Evolutionary conservation across 371 early-diverging fungal species (phyloP).

Genomic region (Saksenaea oblongispora): DNA sequence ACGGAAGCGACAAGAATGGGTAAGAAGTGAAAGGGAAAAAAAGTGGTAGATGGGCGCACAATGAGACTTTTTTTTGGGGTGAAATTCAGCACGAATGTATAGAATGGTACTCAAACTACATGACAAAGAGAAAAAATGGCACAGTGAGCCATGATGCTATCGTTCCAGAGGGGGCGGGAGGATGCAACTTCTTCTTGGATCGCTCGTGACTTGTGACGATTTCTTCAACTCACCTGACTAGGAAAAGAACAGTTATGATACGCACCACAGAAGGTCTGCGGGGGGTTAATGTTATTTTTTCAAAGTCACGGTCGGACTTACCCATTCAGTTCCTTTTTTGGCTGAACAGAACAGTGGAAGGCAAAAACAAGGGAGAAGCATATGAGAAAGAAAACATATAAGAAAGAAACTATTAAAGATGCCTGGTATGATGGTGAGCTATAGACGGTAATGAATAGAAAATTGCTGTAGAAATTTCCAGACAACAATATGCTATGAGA

Average conservation of each 20-base stretch:
- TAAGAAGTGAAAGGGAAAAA: not conserved
- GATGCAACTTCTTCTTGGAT: not conserved
- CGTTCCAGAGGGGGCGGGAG: not conserved
- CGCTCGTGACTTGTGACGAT: constrained; percentile 7
- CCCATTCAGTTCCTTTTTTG: too few relatives aligned
- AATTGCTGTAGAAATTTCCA: too few relatives aligned
- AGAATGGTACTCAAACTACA: not conserved
- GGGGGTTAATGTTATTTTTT: too few relatives aligned
- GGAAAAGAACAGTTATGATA: not conserved
- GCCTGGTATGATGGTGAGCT: too few relatives aligned
- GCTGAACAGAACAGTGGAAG: too few relatives aligned
- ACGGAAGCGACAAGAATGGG: not conserved
- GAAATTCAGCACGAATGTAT: not conserved
- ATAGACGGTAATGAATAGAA: too few relatives aligned
- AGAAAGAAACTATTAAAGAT: too few relatives aligned
- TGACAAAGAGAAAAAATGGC: not conserved
- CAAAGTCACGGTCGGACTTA: too few relatives aligned
- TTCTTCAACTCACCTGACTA: constrained; percentile 5
- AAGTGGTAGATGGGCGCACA: not conserved
- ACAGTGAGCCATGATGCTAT: not conserved
- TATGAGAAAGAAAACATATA: too few relatives aligned
- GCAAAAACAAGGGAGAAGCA: too few relatives aligned
- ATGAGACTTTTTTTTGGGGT: constrained; percentile 1
- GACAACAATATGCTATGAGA: too few relatives aligned
- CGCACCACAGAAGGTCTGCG: too few relatives aligned